These are phyloP conservation scores for Oryza glaberrima DNA, from an alignment of 176 grass and related monocot species.

Conservation along the genomic window DNA sequence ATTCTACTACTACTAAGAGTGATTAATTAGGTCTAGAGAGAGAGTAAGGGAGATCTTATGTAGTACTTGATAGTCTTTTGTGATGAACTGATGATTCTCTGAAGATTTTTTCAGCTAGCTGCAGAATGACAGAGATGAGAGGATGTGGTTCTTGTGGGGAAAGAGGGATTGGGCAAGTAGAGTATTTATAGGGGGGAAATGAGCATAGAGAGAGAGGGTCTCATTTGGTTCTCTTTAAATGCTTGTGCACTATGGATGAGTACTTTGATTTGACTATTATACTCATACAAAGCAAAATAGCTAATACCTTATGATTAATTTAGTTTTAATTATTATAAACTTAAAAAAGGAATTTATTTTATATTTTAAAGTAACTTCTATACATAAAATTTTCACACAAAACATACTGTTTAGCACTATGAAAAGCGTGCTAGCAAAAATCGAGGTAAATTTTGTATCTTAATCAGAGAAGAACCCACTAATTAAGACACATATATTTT, in stretches of 20 bases:
- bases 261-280: slow-evolving; percentile 24
- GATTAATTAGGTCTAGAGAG: neutral
- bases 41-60: slow-evolving; percentile 14
- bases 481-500: too few relatives aligned
- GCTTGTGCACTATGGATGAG: slow-evolving; percentile 25
- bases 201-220: slow-evolving; percentile 8
- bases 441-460: too few relatives aligned
- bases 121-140: neutral
- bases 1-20: neutral
- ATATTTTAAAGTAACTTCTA: too few relatives aligned
- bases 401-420: too few relatives aligned
- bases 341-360: too few relatives aligned
- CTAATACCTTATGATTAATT: too few relatives aligned
- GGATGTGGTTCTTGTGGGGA: slow-evolving; percentile 4
- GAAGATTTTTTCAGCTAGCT: neutral
- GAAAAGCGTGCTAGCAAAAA: too few relatives aligned
- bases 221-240: slow-evolving; percentile 72
- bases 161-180: slow-evolving; percentile 34
- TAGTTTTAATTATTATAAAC: too few relatives aligned
- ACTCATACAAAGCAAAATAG: neutral
- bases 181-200: slow-evolving; percentile 61
- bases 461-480: too few relatives aligned
- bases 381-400: too few relatives aligned
- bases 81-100: neutral
- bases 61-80: neutral